Conservation (phyloP, 257 asterid genomes). For the Misopates orontium region DNA sequence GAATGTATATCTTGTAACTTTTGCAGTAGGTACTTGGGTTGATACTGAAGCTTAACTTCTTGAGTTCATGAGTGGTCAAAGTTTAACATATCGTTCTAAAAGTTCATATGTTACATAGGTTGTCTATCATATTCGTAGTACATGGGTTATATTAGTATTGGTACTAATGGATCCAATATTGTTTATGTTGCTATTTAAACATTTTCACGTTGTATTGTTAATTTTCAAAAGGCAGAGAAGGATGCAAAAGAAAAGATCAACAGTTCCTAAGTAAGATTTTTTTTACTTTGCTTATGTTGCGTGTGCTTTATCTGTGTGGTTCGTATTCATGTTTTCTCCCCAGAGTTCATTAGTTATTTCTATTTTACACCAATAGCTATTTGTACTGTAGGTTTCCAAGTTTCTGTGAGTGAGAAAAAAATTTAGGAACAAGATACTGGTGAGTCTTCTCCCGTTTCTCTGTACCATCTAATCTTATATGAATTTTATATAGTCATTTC, state of each 20-base stretch:
- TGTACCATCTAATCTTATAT: neutral
- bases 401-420: constrained; percentile 29
- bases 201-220: no score
- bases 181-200: constrained; percentile 5
- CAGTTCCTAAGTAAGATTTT: constrained; percentile 32
- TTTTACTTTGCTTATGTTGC: neutral
- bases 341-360: constrained; percentile 8
- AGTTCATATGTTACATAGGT: neutral
- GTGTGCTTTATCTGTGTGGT: neutral
- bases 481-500: constrained; percentile 7
- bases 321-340: neutral
- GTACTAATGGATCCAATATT: constrained; percentile 6
- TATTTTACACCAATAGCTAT: constrained; percentile 3
- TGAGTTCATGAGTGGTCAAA: neutral
- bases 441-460: constrained; percentile 22
- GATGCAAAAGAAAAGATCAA: constrained; percentile 31
- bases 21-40: constrained; percentile 18
- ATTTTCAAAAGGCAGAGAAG: constrained; percentile 30
- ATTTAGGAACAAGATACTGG: constrained; percentile 37
- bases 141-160: neutral
- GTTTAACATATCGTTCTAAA: neutral
- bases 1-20: constrained; percentile 47
- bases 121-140: neutral
- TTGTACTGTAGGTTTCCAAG: constrained; percentile 31
- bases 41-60: neutral